Evolutionary conservation across 768 basidiomycete genomes (phyloP), one percentile per base, ranked within the genome.

Genomic region (Boletellus emodensis): DNA sequence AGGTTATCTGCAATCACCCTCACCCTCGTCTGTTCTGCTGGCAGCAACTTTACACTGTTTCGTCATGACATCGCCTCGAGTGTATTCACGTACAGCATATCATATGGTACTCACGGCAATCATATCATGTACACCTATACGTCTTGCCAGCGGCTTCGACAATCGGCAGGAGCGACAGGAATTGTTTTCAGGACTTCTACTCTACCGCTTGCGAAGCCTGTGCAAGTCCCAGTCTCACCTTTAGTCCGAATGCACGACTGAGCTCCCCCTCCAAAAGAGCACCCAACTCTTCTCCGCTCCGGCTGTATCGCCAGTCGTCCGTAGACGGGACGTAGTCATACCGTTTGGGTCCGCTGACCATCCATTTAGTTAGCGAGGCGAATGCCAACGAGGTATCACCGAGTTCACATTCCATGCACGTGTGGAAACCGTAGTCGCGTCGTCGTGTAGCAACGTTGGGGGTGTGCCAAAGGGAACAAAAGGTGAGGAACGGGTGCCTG

Each of bases 301-400:
- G 79, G 6, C 73, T 67, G 63, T 94, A 94, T 28, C 87, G 69
- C 94, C 94, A 96, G 47, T 77, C 73, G 45, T 79, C 76, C 30
- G 69, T 65, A 26, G 65, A 65, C 49, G 73, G 68, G 28, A 76
- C 74, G 55, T 85, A 94, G 68, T 94, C 91, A 60, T 91, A 96
- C 26, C 94, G 83, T 71, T 94, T 94, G 15, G 94, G 94, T 10
- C 94, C 94, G 61, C 94, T 95, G 61, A 32, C 18, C 30, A 13
- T 59, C 34, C 41, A 41, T 49, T 50, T 37, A 28, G 32, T 47
- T 17, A n/a, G 40, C 35, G 30, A 32, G 13, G 35, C 40, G 11
- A 20, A 49, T 39, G 37, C 15, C 37, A 44, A 51, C 41, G 33
- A 36, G 17, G 28, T 2, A 9, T 9, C 49, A 46, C 39, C 35